Conservation (phyloP, 441 rosid species). For the Rhodomyrtus psidioides region DNA sequence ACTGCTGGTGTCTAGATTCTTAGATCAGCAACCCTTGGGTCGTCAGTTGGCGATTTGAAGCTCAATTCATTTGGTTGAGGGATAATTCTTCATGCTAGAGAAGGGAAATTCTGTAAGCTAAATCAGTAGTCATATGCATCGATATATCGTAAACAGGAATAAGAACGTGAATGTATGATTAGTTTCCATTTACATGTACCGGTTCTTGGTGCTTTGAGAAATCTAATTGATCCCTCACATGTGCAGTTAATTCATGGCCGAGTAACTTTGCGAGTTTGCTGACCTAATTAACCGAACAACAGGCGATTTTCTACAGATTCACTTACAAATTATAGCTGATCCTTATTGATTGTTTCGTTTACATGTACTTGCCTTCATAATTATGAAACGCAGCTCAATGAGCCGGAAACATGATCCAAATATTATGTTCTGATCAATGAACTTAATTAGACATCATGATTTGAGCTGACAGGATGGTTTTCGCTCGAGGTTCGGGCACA, state of each 20-base stretch:
- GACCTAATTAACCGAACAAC: not conserved
- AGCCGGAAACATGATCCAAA: not conserved
- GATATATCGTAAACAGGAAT: not conserved
- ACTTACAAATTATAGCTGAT: not conserved
- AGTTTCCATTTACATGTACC: not conserved
- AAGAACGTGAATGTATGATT: not conserved
- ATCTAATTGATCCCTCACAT: not conserved
- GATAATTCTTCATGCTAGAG: not conserved
- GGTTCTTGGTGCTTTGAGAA: not conserved
- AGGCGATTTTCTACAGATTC: not conserved
- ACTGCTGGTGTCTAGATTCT: slow-evolving; percentile 89
- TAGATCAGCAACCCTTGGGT: not conserved
- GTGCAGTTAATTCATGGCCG: not conserved
- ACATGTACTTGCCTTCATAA: not conserved
- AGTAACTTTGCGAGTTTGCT: not conserved
- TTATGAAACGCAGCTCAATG: not conserved
- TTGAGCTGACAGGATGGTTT: too few relatives aligned
- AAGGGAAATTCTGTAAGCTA: not conserved
- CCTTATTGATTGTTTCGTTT: not conserved
- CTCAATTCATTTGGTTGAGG: not conserved
- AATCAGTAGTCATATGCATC: not conserved
- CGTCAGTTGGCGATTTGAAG: not conserved
- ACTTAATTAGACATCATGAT: too few relatives aligned
- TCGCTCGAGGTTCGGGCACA: too few relatives aligned
- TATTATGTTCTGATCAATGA: not conserved